Evolutionary conservation across 352 stramenopile genomes (phyloP).

Genomic region (Pythium chondricola): DNA sequence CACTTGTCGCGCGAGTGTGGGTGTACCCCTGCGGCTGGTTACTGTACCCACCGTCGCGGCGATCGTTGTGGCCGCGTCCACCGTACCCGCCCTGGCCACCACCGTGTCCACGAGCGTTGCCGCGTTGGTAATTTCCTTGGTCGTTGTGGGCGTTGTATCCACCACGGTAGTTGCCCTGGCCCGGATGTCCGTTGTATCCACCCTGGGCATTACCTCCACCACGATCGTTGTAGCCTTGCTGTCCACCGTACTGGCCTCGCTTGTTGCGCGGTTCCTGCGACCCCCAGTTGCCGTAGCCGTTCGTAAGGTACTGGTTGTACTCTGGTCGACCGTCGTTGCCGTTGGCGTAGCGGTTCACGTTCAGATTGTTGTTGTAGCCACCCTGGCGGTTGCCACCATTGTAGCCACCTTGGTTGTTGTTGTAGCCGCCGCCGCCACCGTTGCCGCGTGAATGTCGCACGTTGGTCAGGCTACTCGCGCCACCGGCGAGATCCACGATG

Average conservation of each 20-base stretch:
- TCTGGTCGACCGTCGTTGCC: constrained; percentile 20
- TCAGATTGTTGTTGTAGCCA: constrained; percentile 22
- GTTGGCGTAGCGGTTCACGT: no score
- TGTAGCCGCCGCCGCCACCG: constrained; percentile 24
- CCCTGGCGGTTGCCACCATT: constrained; percentile 60
- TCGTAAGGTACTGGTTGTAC: constrained; percentile 76
- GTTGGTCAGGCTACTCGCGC: constrained; percentile 42
- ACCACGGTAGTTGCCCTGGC: constrained; percentile 14
- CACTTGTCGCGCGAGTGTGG: no score
- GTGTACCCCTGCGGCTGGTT: constrained; percentile 15
- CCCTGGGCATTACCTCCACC: constrained; percentile 15
- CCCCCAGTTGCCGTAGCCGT: constrained; percentile 70
- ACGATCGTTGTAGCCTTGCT: constrained; percentile 7
- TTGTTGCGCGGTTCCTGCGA: constrained; percentile 79
- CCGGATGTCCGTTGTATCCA: no score
- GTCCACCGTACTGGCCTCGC: constrained; percentile 39
- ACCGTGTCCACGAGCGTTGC: neutral
- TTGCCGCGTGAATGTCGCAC: constrained; percentile 36
- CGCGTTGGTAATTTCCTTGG: constrained; percentile 2
- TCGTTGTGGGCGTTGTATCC: constrained; percentile 16
- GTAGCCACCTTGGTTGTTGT: constrained; percentile 65
- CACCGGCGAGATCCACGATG: constrained; percentile 74
- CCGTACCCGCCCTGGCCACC: constrained; percentile 22
- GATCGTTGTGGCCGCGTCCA: no score
- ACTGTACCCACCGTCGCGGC: constrained; percentile 21